Evolutionary conservation across 2,329 filamentous ascomycete species (phyloP).

Genomic region (Aureobasidium sp.): DNA sequence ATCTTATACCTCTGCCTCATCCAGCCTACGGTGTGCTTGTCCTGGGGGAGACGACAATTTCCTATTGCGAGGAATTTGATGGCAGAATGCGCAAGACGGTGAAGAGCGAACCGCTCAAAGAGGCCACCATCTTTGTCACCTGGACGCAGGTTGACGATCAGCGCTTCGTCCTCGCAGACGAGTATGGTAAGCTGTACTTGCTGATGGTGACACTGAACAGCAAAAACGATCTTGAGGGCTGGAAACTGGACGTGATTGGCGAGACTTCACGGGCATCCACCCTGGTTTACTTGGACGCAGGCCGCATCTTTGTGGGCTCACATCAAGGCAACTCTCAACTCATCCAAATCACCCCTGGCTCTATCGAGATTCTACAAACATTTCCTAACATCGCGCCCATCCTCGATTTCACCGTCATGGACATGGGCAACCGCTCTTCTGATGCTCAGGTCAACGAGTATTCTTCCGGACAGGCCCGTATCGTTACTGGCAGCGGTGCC

Average conservation of each 20-base stretch:
- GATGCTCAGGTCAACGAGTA: slow-evolving; percentile 81
- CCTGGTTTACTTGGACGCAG: slow-evolving; percentile 68
- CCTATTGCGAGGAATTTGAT: slow-evolving; percentile 71
- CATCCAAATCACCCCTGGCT: slow-evolving; percentile 55
- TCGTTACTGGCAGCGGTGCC: slow-evolving; percentile 87
- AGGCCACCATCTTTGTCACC: slow-evolving; percentile 80
- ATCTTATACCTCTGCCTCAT: slow-evolving; percentile 54
- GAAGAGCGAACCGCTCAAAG: slow-evolving; percentile 58
- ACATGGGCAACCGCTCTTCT: slow-evolving; percentile 78
- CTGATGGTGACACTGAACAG: slow-evolving; percentile 65
- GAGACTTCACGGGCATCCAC: slow-evolving; percentile 68
- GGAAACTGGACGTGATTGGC: slow-evolving; percentile 63
- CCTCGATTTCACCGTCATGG: slow-evolving; percentile 91
- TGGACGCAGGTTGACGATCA: slow-evolving; percentile 81
- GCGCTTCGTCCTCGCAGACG: slow-evolving; percentile 82
- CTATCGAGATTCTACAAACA: slow-evolving; percentile 63
- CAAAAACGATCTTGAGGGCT: slow-evolving; percentile 60
- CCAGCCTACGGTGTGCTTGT: slow-evolving; percentile 47
- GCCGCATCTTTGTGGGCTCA: slow-evolving; percentile 77
- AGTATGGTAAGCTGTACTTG: slow-evolving; percentile 81
- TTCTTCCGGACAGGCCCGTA: slow-evolving; percentile 86
- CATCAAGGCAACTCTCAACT: slow-evolving; percentile 91
- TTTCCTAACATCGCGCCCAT: slow-evolving; percentile 84
- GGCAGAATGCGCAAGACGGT: not conserved
- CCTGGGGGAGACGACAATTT: slow-evolving; percentile 59